Evolutionary conservation across 2,329 filamentous ascomycete species (phyloP), one percentile per base, ranked within the genome.

Genomic region (Bipolaris gigantea): DNA sequence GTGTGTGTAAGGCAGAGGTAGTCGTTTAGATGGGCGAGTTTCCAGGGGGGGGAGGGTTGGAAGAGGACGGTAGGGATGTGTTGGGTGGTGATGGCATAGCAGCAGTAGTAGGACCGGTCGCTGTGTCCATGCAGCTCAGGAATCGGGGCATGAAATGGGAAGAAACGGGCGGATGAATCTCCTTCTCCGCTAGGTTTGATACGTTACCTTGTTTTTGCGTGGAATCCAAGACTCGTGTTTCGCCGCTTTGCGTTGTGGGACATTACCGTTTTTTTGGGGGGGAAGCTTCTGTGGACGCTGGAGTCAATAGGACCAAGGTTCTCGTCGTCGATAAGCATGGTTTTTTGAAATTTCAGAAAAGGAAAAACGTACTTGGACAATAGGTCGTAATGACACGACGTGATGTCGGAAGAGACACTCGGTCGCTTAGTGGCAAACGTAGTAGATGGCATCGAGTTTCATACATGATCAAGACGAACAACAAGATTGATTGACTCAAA

Each of bases 361-460:
- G 5, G 4, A 16, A 39, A 21, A 15, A 39, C 4, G 5, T 5
- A 15, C 18, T n/a, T 21, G 38, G 38, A 21, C 19, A 15, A 40
- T 10, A 19, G 13, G 10, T 38, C 5, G 21, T 7, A 11, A 11
- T 5, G 16, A 21, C 13, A 19, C 4, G 21, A n/a, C 16, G 33
- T 15, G 2, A 32, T 4, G 32, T 19, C 44, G n/a, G 5, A 16
- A 15, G 13, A 4, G 9, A 38, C 5, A 32, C n/a, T 19, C 19
- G 21, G 25, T 19, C 16, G 25, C 4, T 30, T 18, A 16, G 19
- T 43, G 10, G 4, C 27, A 21, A 35, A 40, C 11, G 35, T 25
- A 25, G 18, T 48, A 39, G 25, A 39, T 48, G 45, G 45, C 33
- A 48, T 48, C 45, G 27, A 36, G 40, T 39, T 39, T 38, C 25